Evolutionary conservation across 2,329 filamentous ascomycete genomes (phyloP), one percentile per base, ranked within the genome.

Genomic region (Xylariaceae sp.): DNA sequence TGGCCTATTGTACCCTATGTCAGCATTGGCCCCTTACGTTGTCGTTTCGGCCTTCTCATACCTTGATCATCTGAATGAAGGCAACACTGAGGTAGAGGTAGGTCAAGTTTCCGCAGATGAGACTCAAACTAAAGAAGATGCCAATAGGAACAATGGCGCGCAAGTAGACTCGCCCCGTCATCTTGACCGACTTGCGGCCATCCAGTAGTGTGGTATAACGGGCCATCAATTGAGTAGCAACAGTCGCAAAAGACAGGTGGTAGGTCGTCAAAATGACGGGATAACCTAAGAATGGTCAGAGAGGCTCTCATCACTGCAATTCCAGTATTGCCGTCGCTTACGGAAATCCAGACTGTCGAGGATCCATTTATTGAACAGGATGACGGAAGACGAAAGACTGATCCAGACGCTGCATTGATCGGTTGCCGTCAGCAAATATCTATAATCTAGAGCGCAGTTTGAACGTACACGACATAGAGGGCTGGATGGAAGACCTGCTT

Each of bases 11-110:
- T 9, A 43, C 48, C 14, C 23, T 7, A 45, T 28, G 44, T 67
- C 40, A 67, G 59, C 56, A 34, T 31, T 33, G 9, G 7, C 23
- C 31, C 50, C 19, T 17, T 9, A 39, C 12, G 31, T 17, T 16
- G 11, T 26, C 1, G 1, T 28, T 8, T 29, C 1, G 1, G 7
- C 3, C 11, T 4, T 46, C 49, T 23, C 66, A 26, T 64, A 92
- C 89, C 90, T 98, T 98, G 76, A 98, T 87, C 94, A 98, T 98
- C 82, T 98, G 94, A 71, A 98, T 98, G 76, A 98, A 98, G 59
- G 94, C 90, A 57, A 98, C 94, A 66, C 90, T 95, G 60, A 98
- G 86, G 77, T 97, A 96, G 53, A 97, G 85, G 74, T 98, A 98
- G 68, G 94, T 92, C 77, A 96, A 78, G 80, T 98, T 98, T 72